Evolutionary conservation across 306 rosid species (phyloP), one percentile per base, ranked within the genome.

Genomic region (Prunus mongolica): DNA sequence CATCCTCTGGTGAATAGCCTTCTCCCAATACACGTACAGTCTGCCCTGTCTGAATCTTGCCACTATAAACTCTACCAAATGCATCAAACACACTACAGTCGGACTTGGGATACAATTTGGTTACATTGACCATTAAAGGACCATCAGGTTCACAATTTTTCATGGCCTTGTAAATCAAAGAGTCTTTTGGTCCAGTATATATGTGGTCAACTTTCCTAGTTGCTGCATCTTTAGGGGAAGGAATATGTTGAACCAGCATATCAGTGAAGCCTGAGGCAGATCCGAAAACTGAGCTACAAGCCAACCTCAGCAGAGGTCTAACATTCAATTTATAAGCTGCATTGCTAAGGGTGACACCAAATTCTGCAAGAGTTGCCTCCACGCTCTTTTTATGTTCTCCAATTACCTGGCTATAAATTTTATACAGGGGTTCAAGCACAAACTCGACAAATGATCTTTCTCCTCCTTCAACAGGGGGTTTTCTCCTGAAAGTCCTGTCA

Each of bases 51-150:
- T 84, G 97, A 78, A 95, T 88, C 86, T 74, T 92, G 78, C 99
- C 99, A 80, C 97, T 90, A 72, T 89, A 92, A 69, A 95, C 97
- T 86, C 99, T 89, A 84, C 97, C 97, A 82, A 95, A 95, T 52
- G 90, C 99, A 88, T 95, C 99, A 84, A 95, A 95, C 80, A 95
- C 97, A 69, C 97, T 95, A 78, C 99, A 95, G 77, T 92, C 99
- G 30, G 99, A 89, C 82, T 95, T 95, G 65, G 99, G 99, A 84
- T 95, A 95, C 81, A 92, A 76, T 74, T 95, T 95, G 74, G 97
- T 95, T 80, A 95, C 88, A 69, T 95, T 95, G 46, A 95, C 97
- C 96, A 92, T 95, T 54, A 95, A 69, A 27, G 99, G 97, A 22
- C 99, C 99, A 79, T 84, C 77, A 80, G 91, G 78, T 83, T 90